Conservation (phyloP, 441 rosid genomes). For the Mallotus japonicus region DNA sequence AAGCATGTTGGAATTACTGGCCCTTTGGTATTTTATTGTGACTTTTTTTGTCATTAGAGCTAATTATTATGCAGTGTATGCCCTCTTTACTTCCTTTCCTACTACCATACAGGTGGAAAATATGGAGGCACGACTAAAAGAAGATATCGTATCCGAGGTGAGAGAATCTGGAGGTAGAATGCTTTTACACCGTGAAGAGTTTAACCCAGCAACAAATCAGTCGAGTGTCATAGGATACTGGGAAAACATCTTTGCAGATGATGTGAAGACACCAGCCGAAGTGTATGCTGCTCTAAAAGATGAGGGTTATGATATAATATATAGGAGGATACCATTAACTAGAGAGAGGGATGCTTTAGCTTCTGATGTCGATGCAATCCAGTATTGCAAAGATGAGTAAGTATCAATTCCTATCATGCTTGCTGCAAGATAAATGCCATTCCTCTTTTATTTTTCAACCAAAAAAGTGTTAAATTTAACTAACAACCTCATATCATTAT, state of each 20-base stretch:
- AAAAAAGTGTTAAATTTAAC: not conserved
- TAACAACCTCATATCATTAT: not conserved
- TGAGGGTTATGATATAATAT: constrained; percentile 67
- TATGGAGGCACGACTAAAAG: constrained; percentile 86
- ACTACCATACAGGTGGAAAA: constrained; percentile 69
- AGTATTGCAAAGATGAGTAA: constrained; percentile 73
- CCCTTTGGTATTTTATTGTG: constrained; percentile 59
- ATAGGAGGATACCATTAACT: constrained; percentile 88
- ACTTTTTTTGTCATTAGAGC: constrained; percentile 1
- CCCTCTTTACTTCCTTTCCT: constrained; percentile 20
- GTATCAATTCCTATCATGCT: constrained; percentile 30
- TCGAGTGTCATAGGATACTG: constrained; percentile 90
- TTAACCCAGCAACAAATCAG: constrained; percentile 62
- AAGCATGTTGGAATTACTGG: constrained; percentile 97
- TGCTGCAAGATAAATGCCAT: not conserved
- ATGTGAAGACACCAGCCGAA: constrained; percentile 94
- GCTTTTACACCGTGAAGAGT: constrained; percentile 97
- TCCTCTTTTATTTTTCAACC: not conserved
- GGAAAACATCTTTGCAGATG: constrained; percentile 84
- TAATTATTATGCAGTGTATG: constrained; percentile 17
- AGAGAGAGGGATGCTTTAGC: constrained; percentile 94
- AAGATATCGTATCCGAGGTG: constrained; percentile 83
- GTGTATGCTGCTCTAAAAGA: constrained; percentile 73
- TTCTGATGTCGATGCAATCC: constrained; percentile 93
- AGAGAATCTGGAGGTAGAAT: constrained; percentile 77